A percentile compares a stretch with the other conserved stretches of the same genome.
Conservation (phyloP, 176 grass and related monocot species). For the Dendrocalamus sinicus region DNA sequence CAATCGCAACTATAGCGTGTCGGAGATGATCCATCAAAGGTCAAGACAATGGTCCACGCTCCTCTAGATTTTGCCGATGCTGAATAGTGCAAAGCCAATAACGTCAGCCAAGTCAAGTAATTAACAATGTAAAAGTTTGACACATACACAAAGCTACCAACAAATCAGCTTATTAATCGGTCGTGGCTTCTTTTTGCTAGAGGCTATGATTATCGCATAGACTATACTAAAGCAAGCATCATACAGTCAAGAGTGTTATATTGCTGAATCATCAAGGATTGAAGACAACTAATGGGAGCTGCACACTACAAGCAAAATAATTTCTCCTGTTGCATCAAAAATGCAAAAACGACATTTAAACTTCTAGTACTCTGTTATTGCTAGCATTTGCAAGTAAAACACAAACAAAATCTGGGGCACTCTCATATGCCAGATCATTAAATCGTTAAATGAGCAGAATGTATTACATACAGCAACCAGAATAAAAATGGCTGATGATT, state of each 20-base stretch:
- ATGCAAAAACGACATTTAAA: neutral
- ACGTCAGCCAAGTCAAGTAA: slow-evolving; percentile 1
- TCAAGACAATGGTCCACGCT: slow-evolving; percentile 73
- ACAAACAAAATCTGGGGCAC: neutral
- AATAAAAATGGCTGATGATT: neutral
- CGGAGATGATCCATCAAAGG: slow-evolving; percentile 62
- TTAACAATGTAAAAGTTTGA: neutral
- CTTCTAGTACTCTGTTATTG: neutral
- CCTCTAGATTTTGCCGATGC: slow-evolving; percentile 70
- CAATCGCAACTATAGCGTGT: slow-evolving; percentile 57
- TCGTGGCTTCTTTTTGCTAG: neutral
- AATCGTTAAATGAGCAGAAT: neutral
- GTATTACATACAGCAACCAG: neutral
- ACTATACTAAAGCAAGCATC: neutral
- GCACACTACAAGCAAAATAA: neutral
- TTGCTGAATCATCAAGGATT: neutral
- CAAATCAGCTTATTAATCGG: slow-evolving; percentile 22
- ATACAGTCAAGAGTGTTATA: neutral
- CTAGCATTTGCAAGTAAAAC: slow-evolving; percentile 23
- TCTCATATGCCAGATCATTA: slow-evolving; percentile 17
- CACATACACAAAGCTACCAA: neutral
- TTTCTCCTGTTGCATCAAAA: slow-evolving; percentile 25
- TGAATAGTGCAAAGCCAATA: slow-evolving; percentile 46
- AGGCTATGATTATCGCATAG: neutral
- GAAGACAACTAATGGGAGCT: neutral